Evolutionary conservation across 1,284 basidiomycete species (phyloP), one percentile per base, ranked within the genome.

Genomic region (Apiotrichum gamsii): DNA sequence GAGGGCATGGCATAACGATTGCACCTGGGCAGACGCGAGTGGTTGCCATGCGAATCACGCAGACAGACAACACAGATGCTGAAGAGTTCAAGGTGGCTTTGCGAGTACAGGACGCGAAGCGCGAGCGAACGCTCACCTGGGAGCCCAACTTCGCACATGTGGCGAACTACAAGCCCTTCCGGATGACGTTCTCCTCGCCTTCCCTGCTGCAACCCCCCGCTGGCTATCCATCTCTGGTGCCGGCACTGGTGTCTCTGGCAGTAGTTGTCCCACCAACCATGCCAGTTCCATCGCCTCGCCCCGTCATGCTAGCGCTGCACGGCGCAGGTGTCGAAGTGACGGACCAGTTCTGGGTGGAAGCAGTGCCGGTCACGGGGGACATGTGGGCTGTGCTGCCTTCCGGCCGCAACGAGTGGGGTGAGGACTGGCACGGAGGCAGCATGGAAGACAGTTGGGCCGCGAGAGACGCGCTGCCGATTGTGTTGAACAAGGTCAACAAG

Each of bases 371-470:
- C 1, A 29, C 57, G 1, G 49, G 47, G 0, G 58, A 46, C 10
- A 49, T 49, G 43, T 73, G 70, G 68, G 59, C 64, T 0, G 54
- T 72, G 3, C 54, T 70, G 15, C 64, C 67, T 0, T 65, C 64
- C 5, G 70, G 71, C 2, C 58, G 57, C 42, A 71, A 60, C 28
- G 66, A 67, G 34, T 73, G 71, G 71, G 70, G 71, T 5, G 67
- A 72, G 49, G 71, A 72, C 48, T 72, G 69, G 69, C 70, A 72
- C 45, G 70, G 69, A 5, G 61, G 57, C 4, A 65, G 63, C 45
- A 61, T 67, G 59, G 46, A 37, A 3, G 66, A 69, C 44, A 62
- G 57, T 16, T 66, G 64, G 68, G 52, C 56, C 1, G 64, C 64
- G 3, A 49, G 66, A 16, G 61, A 61, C n/a, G 58, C 54, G n/a